phyloP scores from a whole-genome alignment of 2,329 filamentous ascomycete genomes.

The Exutisphaerella laricina region DNA sequence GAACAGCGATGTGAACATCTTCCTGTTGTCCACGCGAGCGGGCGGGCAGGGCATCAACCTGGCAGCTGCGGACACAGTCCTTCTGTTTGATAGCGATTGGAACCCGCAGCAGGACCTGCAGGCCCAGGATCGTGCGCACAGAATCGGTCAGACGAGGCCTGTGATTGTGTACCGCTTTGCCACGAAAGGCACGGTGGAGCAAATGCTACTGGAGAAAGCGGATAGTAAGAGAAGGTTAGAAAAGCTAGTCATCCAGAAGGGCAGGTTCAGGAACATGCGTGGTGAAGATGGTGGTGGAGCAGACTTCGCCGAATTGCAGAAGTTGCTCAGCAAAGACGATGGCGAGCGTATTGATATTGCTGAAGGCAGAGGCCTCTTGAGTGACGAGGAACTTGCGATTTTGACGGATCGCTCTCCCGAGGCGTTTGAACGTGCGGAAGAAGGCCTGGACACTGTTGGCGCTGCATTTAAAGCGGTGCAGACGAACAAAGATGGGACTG shows the following conservation, averaged over 20 bases:
- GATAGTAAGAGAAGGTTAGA: constrained; percentile 89
- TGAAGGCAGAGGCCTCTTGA: constrained; percentile 61
- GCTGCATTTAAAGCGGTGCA: constrained; percentile 57
- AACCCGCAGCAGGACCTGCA: constrained; percentile 97
- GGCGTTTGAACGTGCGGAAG: constrained; percentile 67
- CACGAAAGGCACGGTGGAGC: constrained; percentile 88
- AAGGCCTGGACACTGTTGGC: constrained; percentile 66
- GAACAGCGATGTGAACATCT: constrained; percentile 54
- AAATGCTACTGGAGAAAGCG: constrained; percentile 76
- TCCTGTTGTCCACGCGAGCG: constrained; percentile 82
- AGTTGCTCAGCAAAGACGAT: constrained; percentile 55
- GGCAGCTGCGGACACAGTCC: constrained; percentile 83
- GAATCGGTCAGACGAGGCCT: constrained; percentile 87
- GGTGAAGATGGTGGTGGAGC: constrained; percentile 43
- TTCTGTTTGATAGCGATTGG: constrained; percentile 86
- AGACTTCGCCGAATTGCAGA: constrained; percentile 45
- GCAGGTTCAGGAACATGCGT: constrained; percentile 59
- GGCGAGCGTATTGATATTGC: constrained; percentile 56
- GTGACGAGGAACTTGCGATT: constrained; percentile 67
- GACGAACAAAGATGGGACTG: constrained; percentile 55
- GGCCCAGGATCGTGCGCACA: constrained; percentile 89
- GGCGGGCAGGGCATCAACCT: constrained; percentile 96
- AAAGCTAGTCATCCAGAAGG: constrained; percentile 93
- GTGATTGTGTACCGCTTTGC: constrained; percentile 92
- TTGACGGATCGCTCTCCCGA: constrained; percentile 69